phyloP scores from a whole-genome alignment of 345 rosid species.

The Gossypium mustelinum region DNA sequence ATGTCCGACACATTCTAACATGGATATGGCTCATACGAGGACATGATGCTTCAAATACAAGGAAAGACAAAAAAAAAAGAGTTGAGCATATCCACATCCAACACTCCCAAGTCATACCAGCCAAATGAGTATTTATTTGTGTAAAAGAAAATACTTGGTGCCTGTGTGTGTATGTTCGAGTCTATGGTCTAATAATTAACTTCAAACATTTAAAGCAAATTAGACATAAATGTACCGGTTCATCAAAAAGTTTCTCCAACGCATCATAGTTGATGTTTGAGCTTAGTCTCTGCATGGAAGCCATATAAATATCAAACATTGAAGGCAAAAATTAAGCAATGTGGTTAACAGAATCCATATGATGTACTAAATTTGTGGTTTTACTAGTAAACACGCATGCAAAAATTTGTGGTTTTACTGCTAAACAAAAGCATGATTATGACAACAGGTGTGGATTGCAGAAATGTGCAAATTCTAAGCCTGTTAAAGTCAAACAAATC shows the following conservation, averaged over 20 bases:
- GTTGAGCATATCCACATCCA: background rate
- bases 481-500: too few relatives aligned
- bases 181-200: background rate
- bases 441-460: background rate
- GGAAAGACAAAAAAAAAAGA: too few relatives aligned
- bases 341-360: background rate
- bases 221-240: conserved; percentile 42
- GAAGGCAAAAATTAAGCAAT: background rate
- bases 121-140: background rate
- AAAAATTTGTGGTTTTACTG: too few relatives aligned
- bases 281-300: conserved; percentile 57
- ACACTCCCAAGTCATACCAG: background rate
- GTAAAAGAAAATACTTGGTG: background rate
- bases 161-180: background rate
- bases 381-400: background rate
- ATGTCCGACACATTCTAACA: background rate
- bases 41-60: background rate
- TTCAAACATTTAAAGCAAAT: background rate
- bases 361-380: background rate
- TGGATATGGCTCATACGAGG: background rate
- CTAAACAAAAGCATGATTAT: background rate
- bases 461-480: too few relatives aligned
- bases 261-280: conserved; percentile 63
- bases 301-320: conserved; percentile 6
- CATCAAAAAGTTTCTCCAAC: conserved; percentile 61